A percentile compares a stretch with the other conserved stretches of the same genome.
These are phyloP conservation scores for Akanthomyces dipterigenus DNA, from an alignment of 2,329 filamentous ascomycete species.

Conservation along the genomic window DNA sequence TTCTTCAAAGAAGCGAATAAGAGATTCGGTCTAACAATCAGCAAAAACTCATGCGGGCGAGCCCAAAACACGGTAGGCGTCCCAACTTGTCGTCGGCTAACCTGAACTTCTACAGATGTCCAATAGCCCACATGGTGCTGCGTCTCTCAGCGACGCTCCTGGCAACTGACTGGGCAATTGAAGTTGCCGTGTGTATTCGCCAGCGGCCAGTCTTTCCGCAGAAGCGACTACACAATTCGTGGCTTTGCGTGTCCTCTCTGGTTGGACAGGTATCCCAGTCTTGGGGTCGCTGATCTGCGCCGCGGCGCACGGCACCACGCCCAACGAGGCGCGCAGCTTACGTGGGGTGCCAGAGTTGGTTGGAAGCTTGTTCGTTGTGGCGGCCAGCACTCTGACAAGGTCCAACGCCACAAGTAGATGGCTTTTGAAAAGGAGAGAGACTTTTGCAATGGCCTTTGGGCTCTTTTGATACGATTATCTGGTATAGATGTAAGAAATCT, in stretches of 20 bases:
- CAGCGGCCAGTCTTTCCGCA: neutral
- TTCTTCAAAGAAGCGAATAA: neutral
- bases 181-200: neutral
- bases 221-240: neutral
- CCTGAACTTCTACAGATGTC: neutral
- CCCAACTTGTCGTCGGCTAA: neutral
- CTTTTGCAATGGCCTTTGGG: neutral
- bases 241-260: neutral
- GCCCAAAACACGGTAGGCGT: too few species aligned
- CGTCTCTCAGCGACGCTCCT: neutral
- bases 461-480: neutral
- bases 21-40: neutral
- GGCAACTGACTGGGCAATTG: neutral
- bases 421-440: neutral
- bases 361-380: neutral
- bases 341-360: neutral
- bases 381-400: neutral
- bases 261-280: neutral
- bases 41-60: neutral
- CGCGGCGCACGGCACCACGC: neutral
- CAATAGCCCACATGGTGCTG: neutral
- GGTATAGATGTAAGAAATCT: too few species aligned
- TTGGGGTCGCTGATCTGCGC: neutral
- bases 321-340: slow-evolving; percentile 2
- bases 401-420: neutral